Evolutionary conservation across 176 grass and related monocot genomes (phyloP).

Genomic region (Carex scoparia): DNA sequence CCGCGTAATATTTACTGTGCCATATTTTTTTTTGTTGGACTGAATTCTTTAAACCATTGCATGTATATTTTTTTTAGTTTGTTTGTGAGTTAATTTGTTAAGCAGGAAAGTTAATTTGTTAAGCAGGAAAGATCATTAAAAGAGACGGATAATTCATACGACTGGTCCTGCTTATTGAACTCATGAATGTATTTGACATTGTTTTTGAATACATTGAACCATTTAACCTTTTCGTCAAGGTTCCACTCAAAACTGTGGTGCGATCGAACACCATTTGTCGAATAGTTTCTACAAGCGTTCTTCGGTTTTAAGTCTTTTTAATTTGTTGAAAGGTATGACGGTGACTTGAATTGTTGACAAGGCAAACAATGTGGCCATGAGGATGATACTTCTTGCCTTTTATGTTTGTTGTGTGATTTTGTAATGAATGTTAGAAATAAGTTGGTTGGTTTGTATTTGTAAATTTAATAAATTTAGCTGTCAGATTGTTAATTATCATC

Average conservation of each 20-base stretch:
- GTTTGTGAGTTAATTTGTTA: too few relatives aligned
- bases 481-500: too few relatives aligned
- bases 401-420: neutral
- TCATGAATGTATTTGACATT: conserved; percentile 23
- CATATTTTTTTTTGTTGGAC: too few relatives aligned
- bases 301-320: conserved; percentile 20
- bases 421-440: neutral
- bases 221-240: neutral
- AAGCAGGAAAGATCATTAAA: too few relatives aligned
- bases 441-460: neutral
- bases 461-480: neutral
- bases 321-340: conserved; percentile 24
- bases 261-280: conserved; percentile 2
- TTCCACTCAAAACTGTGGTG: neutral
- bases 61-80: too few relatives aligned
- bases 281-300: conserved; percentile 21
- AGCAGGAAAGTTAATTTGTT: too few relatives aligned
- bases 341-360: neutral
- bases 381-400: neutral
- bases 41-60: too few relatives aligned
- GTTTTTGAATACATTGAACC: conserved; percentile 29
- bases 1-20: too few relatives aligned
- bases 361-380: neutral
- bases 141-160: conserved; percentile 10
- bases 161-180: conserved; percentile 24